These are phyloP conservation scores for Meredithiella fracta DNA, from an alignment of 2,329 filamentous ascomycete species.

Conservation along the genomic window DNA sequence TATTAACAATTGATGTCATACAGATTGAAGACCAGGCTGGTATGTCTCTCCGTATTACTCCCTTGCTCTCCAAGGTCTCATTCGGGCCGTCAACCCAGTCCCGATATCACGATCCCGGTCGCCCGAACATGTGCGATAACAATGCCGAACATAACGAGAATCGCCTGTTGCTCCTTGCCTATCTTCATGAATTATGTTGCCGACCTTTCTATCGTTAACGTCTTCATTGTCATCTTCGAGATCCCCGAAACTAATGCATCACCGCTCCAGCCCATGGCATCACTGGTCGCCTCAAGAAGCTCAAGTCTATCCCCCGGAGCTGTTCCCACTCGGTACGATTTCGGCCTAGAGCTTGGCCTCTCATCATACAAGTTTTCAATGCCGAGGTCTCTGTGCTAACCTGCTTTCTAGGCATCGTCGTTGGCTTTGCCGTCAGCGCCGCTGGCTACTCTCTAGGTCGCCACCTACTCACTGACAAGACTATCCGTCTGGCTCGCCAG, in stretches of 20 bases:
- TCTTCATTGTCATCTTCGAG: not conserved
- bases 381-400: too few species aligned
- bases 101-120: not conserved
- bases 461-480: slow-evolving; percentile 83
- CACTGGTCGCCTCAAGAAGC: slow-evolving; percentile 79
- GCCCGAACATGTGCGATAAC: too few species aligned
- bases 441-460: slow-evolving; percentile 66
- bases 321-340: slow-evolving; percentile 72
- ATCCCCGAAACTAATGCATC: not conserved
- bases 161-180: too few species aligned
- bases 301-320: slow-evolving; percentile 87
- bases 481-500: slow-evolving; percentile 68
- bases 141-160: too few species aligned
- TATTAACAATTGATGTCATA: slow-evolving; percentile 14
- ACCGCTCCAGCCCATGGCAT: slow-evolving; percentile 65
- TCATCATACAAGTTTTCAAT: not conserved
- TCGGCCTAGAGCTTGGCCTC: not conserved
- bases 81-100: not conserved
- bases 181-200: too few species aligned
- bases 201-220: too few species aligned
- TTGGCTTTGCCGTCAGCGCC: slow-evolving; percentile 66
- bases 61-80: not conserved
- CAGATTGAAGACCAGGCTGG: slow-evolving; percentile 52
- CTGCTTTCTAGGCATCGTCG: slow-evolving; percentile 67
- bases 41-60: slow-evolving; percentile 28